Base-by-base conservation (phyloP, 176 grass and related monocot genomes). In the Eragrostis curvula region DNA sequence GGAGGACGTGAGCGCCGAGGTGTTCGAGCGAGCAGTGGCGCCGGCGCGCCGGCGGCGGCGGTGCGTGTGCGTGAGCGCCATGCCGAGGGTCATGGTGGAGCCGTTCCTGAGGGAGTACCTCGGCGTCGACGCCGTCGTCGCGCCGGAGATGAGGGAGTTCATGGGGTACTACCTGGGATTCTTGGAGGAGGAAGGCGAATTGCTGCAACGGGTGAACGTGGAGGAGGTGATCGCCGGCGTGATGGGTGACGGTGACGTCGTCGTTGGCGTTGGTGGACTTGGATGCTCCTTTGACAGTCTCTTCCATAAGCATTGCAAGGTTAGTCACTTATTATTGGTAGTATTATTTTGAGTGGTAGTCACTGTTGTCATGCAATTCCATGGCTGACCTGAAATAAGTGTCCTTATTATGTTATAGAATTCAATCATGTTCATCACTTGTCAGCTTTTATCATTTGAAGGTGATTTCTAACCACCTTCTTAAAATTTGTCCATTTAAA, bases 61-160 rank as follows among this genome's bases (percentile, higher is more conserved):
- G 43, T 90, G 76, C 59, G 88, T 93, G 43, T 96, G 83, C 75
- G 77, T 90, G n/a, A 96, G 85, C 85, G 49, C 66, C 70, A 93
- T 96, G 90, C 93, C 93, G 20, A 86, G 85, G 79, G 71, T 47
- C 6, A 89, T 96, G 93, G 90, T 96, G 43, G 88, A 90, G 59
- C 85, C 70, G 75, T 90, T 88, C 77, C 13, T 96, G 39, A 81
- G 16, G 45, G 90, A 96, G 42, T 93, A 90, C 66, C 57, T 96
- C 70, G 88, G 40, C 57, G 60, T 90, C 44, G 90, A 84, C 45
- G 90, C 81, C 59, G 88, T 96, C 59, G 41, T 89, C 9, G 88
- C 85, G 53, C 89, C 85, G 28, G 88, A 93, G 68, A 71, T 96
- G 73, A 88, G 40, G 72, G 85, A 66, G 73, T 66, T 88, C 41